Base-by-base conservation (phyloP, 495 filamentous ascomycete genomes). In the Aspergillus carlsbadensis region DNA sequence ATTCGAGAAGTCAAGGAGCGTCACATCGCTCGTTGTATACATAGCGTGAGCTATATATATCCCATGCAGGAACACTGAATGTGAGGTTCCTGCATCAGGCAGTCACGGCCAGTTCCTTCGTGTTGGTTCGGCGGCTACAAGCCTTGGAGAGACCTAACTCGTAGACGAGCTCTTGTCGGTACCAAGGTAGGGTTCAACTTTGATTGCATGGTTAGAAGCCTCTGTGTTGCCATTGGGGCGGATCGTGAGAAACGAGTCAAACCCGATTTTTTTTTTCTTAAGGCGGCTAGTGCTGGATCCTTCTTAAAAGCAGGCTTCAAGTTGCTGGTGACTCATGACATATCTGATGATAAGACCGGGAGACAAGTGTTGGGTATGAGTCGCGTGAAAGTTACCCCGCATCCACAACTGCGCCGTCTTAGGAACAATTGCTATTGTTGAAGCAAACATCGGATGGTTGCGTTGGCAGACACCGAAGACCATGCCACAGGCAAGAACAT, bases 391-490 rank as follows among this genome's bases (percentile, higher is more conserved):
- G 6, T 37, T 50, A 26, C 47, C 47, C 47, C 47, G 47, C 47
- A 49, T 20, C 46, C 11, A 29, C 8, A 8, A 8, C 8, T 26
- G 33, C 17, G 18, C 10, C 15, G 10, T 43, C 40, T 41, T 18
- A 5, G 7, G 37, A 41, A 41, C 37, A 41, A 41, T 41, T 37
- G 13, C 11, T 37, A n/a, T 13, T 37, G 35, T 37, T 15, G 37
- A 41, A 31, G 43, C 43, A 45, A 45, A 45, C 43, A 45, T 18
- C 18, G 7, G 40, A 42, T 42, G 41, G 20, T 44, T 22, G 41
- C 41, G n/a, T 24, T n/a, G 41, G 41, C 41, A 22, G 26, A 8
- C 26, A 29, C 26, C 26, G 26, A 29, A 29, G 26, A 29, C 26
- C 26, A 29, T 29, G 26, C 26, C 26, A 29, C 26, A 29, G 26